Base-by-base conservation (phyloP, 1,284 basidiomycete species). In the Boletellus deceptivus region DNA sequence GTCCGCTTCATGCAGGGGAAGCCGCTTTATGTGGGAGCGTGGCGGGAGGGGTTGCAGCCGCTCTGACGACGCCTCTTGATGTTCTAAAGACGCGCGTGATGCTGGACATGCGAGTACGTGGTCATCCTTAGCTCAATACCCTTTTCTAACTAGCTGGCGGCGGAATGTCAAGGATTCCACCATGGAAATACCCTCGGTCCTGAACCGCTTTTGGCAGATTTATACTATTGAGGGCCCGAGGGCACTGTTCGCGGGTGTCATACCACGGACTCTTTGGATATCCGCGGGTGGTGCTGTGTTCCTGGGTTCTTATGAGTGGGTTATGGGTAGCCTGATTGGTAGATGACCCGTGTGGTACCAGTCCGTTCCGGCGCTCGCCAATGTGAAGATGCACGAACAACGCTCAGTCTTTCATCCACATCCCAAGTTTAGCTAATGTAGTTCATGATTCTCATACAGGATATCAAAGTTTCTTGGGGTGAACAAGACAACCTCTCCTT, bases 1-100 rank as follows among this genome's bases (percentile, higher is more conserved):
- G 84, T 62, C 80, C 78, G 1, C 76, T 93, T 5, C 82, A 80
- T 48, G 84, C 87, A 2, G 83, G 89, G 61, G 91, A 98, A 71
- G 94, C 94, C 0, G 96, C 94, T 0, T 63, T 89, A 2, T 98
- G 96, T 59, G 97, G 97, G 3, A 92, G 88, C 62, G 74, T 97
- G 38, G 91, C 97, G 0, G 97, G 97, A 13, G 93, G 89, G 0
- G 76, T 91, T 16, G 93, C 95, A 3, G 96, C 95, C 0, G 90
- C 89, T 0, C 61, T 89, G 36, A 99, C 97, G 0, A 99, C 97
- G 0, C 97, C 97, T 0, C 74, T 99, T 17, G 97, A 99, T 63
- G 97, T 99, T 3, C 80, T 98, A 52, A 99, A 99, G 71, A 99
- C 96, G 2, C 81, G 97, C 14, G 91, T 98, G 46, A 99, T 99